Conservation (phyloP, 1,139 yeast genomes). For the Hansenula sp. region DNA sequence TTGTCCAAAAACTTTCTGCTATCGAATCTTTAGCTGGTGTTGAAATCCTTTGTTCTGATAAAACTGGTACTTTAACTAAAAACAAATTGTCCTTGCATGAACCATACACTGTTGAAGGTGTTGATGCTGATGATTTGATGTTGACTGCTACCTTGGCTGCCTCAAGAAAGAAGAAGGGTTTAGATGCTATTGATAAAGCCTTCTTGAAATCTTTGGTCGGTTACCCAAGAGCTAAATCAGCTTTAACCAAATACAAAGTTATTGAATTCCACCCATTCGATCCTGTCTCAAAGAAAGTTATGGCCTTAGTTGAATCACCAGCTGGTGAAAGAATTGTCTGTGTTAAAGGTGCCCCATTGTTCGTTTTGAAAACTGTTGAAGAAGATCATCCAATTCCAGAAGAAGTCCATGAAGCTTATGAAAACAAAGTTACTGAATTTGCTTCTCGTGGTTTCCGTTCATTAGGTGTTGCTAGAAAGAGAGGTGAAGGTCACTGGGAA, state of each 20-base stretch:
- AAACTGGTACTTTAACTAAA: conserved; percentile 99
- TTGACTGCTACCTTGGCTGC: conserved; percentile 98
- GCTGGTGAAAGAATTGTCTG: conserved; percentile 95
- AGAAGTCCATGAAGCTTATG: conserved; percentile 92
- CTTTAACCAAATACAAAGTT: conserved; percentile 93
- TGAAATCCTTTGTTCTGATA: conserved; percentile 97
- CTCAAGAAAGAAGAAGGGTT: conserved; percentile 98
- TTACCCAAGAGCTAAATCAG: conserved; percentile 94
- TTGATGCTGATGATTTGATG: conserved; percentile 95
- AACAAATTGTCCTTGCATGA: conserved; percentile 95
- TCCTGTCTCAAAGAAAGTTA: conserved; percentile 96
- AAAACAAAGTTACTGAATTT: conserved; percentile 95
- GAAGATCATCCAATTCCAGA: conserved; percentile 96
- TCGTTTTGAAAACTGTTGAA: conserved; percentile 92
- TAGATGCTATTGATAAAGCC: conserved; percentile 97
- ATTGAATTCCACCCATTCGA: conserved; percentile 96
- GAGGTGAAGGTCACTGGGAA: conserved; percentile 99
- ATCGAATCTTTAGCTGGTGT: conserved; percentile 99
- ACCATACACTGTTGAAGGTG: conserved; percentile 99
- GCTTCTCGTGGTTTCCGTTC: conserved; percentile 99
- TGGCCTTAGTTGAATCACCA: conserved; percentile 92
- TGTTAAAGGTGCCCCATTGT: conserved; percentile 97
- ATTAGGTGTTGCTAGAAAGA: conserved; percentile 97
- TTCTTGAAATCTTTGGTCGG: conserved; percentile 84
- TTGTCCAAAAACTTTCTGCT: conserved; percentile 97